A percentile compares a stretch with the other conserved stretches of the same genome.
These are phyloP conservation scores for Alternaria arbusti DNA, from an alignment of 2,329 filamentous ascomycete genomes.

Conservation along the genomic window DNA sequence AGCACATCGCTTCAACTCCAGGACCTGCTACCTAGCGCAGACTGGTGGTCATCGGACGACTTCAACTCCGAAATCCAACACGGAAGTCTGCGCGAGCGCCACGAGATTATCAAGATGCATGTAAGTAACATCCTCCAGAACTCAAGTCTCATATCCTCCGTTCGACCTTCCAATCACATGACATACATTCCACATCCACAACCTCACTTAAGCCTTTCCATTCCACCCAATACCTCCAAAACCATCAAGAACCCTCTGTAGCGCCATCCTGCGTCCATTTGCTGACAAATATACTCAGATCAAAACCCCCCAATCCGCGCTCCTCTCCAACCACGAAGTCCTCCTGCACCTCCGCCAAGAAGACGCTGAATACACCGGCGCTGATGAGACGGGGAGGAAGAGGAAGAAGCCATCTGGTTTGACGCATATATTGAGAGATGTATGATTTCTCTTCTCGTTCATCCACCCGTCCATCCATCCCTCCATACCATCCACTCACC, in stretches of 20 bases:
- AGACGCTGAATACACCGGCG: conserved; percentile 42
- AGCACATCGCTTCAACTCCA: background rate
- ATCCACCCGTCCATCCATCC: no score
- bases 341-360: conserved; percentile 53
- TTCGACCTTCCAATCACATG: background rate
- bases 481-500: no score
- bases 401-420: conserved; percentile 60
- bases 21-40: background rate
- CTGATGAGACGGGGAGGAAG: conserved; percentile 34
- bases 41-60: background rate
- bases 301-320: conserved; percentile 71
- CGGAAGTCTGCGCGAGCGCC: background rate
- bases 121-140: background rate
- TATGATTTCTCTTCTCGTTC: conserved; percentile 44
- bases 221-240: no score
- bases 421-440: conserved; percentile 68
- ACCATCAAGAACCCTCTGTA: background rate
- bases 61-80: fast-evolving
- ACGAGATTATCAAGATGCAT: background rate
- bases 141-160: no score
- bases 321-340: conserved; percentile 77
- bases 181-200: background rate
- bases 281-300: conserved; percentile 51
- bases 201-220: background rate
- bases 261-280: background rate